A percentile compares a stretch with the other conserved stretches of the same genome.
These are phyloP conservation scores for Tuber aestivum DNA, from an alignment of 495 filamentous ascomycete genomes.

Conservation along the genomic window DNA sequence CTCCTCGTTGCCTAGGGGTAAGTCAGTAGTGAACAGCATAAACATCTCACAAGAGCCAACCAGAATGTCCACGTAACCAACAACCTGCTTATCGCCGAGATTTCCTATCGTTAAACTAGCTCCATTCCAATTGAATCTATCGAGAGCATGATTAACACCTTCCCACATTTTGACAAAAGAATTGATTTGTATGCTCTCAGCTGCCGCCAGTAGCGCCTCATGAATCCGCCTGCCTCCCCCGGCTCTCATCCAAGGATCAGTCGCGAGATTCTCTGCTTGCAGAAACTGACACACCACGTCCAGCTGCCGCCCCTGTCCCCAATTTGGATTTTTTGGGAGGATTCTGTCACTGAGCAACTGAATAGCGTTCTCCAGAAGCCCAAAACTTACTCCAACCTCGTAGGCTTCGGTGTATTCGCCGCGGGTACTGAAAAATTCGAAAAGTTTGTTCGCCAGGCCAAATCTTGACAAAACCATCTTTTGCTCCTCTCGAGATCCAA, in stretches of 20 bases:
- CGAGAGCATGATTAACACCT: not conserved
- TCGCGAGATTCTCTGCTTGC: not conserved
- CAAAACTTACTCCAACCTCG: constrained; percentile 10
- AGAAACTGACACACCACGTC: constrained; percentile 9
- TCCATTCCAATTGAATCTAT: not conserved
- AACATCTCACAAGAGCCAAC: constrained; percentile 1
- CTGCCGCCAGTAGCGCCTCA: not conserved
- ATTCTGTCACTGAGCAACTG: not conserved
- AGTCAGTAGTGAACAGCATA: not conserved
- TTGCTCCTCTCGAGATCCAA: constrained; percentile 10
- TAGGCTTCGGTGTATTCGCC: constrained; percentile 16
- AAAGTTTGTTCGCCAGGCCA: constrained; percentile 23
- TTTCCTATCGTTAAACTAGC: not conserved
- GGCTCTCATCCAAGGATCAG: not conserved
- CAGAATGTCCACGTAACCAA: constrained; percentile 17
- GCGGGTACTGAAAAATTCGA: not conserved
- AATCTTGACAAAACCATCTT: constrained; percentile 12
- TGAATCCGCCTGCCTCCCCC: not conserved
- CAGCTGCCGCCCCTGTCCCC: not conserved
- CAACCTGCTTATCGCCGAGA: not conserved
- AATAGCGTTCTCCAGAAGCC: constrained; percentile 16
- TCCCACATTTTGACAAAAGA: constrained; percentile 3
- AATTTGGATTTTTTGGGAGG: not conserved
- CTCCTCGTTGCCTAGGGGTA: not conserved
- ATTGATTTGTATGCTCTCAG: too few relatives aligned